Percentiles rank a stretch among this genome's conserved stretches.
Conservation (phyloP, 164 flowering plant genomes). For the Liriodendron chinense region DNA sequence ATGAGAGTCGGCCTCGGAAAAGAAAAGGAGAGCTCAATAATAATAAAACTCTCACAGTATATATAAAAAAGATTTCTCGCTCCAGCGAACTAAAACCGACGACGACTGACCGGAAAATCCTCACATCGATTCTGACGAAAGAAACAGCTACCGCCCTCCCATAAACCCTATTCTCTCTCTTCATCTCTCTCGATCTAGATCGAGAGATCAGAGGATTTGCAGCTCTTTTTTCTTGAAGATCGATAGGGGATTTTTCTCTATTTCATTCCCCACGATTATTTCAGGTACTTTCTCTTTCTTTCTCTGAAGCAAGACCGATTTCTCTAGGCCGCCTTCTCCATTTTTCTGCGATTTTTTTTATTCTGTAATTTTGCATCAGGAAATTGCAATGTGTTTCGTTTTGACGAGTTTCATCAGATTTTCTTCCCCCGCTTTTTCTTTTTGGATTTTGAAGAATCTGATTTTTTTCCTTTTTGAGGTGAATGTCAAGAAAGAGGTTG, state of each 20-base stretch:
- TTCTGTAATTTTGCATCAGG: background rate
- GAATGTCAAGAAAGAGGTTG: background rate
- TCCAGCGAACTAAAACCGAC: background rate
- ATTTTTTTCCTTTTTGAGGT: background rate
- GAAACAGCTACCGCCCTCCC: background rate
- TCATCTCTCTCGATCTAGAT: background rate
- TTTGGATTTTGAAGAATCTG: background rate
- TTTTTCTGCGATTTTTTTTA: background rate
- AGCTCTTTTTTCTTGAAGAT: conserved; percentile 6
- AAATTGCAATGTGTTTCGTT: background rate
- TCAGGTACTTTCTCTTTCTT: conserved; percentile 2
- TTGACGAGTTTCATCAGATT: background rate
- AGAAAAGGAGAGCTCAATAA: background rate
- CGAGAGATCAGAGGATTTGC: background rate
- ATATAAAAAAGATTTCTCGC: background rate
- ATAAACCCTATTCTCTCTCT: background rate
- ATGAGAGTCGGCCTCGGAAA: background rate
- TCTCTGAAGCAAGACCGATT: background rate
- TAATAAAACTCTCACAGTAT: too few relatives aligned
- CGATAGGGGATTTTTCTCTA: background rate
- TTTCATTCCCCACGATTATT: background rate
- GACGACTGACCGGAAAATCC: background rate
- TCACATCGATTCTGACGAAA: background rate
- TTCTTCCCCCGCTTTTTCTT: background rate
- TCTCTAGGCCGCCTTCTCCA: background rate